phyloP scores from a whole-genome alignment of 305 asterid genomes.

The Striga hermonthica region DNA sequence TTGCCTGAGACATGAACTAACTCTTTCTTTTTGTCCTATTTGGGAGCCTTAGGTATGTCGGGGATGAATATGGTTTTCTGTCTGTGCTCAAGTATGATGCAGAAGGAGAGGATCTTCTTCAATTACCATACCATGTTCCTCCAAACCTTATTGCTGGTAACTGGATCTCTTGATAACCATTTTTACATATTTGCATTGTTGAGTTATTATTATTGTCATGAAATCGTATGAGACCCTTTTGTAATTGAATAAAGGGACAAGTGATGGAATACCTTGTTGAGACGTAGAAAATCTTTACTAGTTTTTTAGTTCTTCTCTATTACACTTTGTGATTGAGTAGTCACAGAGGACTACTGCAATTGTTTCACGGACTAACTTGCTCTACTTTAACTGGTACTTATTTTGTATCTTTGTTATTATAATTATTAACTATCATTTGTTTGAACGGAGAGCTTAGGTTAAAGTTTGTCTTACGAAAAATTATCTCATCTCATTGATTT shows the following conservation, averaged over 20 bases:
- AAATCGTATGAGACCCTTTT: constrained; percentile 22
- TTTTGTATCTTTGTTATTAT: constrained; percentile 14
- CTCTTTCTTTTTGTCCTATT: constrained; percentile 25
- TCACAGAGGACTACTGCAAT: background rate
- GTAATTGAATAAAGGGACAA: constrained; percentile 14
- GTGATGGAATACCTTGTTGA: constrained; percentile 8
- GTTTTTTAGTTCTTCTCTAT: background rate
- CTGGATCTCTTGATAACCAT: constrained; percentile 31
- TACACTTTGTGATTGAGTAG: background rate
- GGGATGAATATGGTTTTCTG: constrained; percentile 90
- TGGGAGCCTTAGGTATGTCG: constrained; percentile 58
- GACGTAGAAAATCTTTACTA: constrained; percentile 20
- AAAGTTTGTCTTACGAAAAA: constrained; percentile 12
- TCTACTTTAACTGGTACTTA: constrained; percentile 16
- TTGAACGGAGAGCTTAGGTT: constrained; percentile 15
- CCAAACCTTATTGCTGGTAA: constrained; percentile 86
- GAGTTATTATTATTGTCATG: constrained; percentile 24
- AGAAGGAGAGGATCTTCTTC: constrained; percentile 57
- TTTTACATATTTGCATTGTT: constrained; percentile 26
- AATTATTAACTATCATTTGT: constrained; percentile 3
- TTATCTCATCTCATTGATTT: constrained; percentile 27
- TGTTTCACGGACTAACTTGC: constrained; percentile 24
- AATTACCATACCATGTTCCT: constrained; percentile 70
- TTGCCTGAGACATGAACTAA: constrained; percentile 17
- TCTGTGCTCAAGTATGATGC: constrained; percentile 79